phyloP scores from a whole-genome alignment of 139 green algal species.

The Chlorella vulgaris region DNA sequence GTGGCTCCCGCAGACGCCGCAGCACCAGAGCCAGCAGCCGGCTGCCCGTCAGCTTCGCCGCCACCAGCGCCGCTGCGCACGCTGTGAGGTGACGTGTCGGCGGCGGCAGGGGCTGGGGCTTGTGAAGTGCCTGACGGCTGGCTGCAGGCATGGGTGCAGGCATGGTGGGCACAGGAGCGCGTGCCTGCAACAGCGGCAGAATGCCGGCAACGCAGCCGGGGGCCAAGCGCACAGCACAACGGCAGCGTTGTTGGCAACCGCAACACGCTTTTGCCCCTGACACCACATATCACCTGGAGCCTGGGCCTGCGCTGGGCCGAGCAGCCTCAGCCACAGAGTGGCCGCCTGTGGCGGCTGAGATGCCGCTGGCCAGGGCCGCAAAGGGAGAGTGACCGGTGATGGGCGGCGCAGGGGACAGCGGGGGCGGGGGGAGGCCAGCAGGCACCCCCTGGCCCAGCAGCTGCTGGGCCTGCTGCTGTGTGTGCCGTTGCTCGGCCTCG shows the following conservation, averaged over 20 bases:
- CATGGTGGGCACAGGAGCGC: no score
- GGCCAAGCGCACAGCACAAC: no score
- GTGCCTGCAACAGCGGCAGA: no score
- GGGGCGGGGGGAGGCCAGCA: neutral
- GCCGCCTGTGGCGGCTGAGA: neutral
- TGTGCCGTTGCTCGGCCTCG: neutral
- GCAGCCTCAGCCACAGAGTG: neutral
- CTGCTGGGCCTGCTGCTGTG: neutral
- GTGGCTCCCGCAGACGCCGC: no score
- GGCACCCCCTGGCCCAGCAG: slow-evolving; percentile 3
- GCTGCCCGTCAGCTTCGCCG: neutral
- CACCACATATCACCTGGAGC: no score
- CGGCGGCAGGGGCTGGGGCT: neutral
- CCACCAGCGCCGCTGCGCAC: slow-evolving; percentile 9
- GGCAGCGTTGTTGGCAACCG: neutral
- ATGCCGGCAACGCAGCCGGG: no score
- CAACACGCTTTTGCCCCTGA: no score
- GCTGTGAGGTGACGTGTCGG: slow-evolving; percentile 1
- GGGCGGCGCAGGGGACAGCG: neutral
- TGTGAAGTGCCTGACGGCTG: no score
- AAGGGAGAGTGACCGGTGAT: neutral
- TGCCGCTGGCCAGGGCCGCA: neutral
- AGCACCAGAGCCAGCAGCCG: neutral
- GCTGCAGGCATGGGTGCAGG: no score
- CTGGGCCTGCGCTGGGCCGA: no score